Percentiles rank a stretch among this genome's conserved stretches.
These are phyloP conservation scores for Aspergillus viridinutans DNA, from an alignment of 2,329 filamentous ascomycete species.

Conservation along the genomic window DNA sequence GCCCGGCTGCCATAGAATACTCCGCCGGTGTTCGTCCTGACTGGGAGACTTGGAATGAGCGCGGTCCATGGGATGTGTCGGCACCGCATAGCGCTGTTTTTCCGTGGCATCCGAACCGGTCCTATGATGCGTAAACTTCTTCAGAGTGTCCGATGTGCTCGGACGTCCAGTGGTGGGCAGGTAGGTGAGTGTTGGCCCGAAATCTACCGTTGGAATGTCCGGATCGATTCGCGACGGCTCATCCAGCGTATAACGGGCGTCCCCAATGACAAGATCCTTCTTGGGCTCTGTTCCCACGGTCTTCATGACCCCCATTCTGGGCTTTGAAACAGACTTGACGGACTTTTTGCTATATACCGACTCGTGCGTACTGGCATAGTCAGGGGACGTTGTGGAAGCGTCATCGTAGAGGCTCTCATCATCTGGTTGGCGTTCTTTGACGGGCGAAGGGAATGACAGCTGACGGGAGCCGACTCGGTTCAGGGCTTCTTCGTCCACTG, in stretches of 20 bases:
- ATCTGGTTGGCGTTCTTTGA: conserved; percentile 24
- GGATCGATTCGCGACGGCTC: conserved; percentile 37
- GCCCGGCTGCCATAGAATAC: conserved; percentile 74
- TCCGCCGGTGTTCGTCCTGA: conserved; percentile 56
- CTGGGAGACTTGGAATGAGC: conserved; percentile 38
- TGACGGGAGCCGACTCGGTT: conserved; percentile 42
- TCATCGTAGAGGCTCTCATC: conserved; percentile 54
- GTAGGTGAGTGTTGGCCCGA: conserved; percentile 77
- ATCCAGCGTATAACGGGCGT: conserved; percentile 41
- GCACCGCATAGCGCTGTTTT: conserved; percentile 20
- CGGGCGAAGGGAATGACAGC: conserved; percentile 22
- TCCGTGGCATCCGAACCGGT: conserved; percentile 31
- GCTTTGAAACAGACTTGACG: conserved; percentile 47
- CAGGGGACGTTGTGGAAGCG: conserved; percentile 62
- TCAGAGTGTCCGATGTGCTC: conserved; percentile 53
- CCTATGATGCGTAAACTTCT: conserved; percentile 28
- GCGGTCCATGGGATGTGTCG: conserved; percentile 25
- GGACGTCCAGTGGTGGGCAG: conserved; percentile 52
- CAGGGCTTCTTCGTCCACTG: conserved; percentile 48
- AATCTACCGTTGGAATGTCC: conserved; percentile 72
- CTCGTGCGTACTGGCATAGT: conserved; percentile 69
- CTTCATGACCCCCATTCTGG: conserved; percentile 74
- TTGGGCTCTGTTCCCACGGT: conserved; percentile 61
- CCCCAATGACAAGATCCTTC: conserved; percentile 44
- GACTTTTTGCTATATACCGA: conserved; percentile 47